These are phyloP conservation scores for Fusarium liriodendri DNA, from an alignment of 2,329 filamentous ascomycete genomes.

Conservation along the genomic window DNA sequence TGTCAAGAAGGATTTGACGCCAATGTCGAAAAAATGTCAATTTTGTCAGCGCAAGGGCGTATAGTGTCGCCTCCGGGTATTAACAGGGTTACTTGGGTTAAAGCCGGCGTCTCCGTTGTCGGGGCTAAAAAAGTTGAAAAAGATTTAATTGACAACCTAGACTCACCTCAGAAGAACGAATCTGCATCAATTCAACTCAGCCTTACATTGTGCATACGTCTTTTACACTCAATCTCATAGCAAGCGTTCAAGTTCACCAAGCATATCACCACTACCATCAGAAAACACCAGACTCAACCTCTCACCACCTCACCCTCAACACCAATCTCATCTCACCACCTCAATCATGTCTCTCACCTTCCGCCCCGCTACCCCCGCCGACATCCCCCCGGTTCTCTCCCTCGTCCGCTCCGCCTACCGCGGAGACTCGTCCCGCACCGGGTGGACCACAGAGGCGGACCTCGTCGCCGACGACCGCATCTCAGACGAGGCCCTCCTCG, in stretches of 20 bases:
- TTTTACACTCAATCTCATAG: neutral
- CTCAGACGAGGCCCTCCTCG: constrained; percentile 48
- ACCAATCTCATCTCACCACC: neutral
- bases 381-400: constrained; percentile 48
- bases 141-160: neutral
- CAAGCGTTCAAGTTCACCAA: neutral
- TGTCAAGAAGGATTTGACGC: neutral
- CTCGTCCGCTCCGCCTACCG: constrained; percentile 59
- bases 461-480: constrained; percentile 58
- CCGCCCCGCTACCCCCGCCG: constrained; percentile 45
- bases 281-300: neutral
- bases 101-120: neutral
- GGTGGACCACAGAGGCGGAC: constrained; percentile 62
- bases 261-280: neutral
- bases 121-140: neutral
- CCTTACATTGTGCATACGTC: neutral
- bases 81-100: neutral
- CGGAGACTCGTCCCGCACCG: constrained; percentile 52
- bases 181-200: neutral
- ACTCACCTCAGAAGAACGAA: neutral
- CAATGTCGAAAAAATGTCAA: constrained; percentile 8
- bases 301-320: neutral
- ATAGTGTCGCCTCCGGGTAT: neutral
- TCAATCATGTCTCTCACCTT: constrained; percentile 31
- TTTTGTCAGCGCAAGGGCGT: constrained; percentile 15